Evolutionary conservation across 2,329 filamentous ascomycete species (phyloP).

Genomic region (Eutypella sp.): DNA sequence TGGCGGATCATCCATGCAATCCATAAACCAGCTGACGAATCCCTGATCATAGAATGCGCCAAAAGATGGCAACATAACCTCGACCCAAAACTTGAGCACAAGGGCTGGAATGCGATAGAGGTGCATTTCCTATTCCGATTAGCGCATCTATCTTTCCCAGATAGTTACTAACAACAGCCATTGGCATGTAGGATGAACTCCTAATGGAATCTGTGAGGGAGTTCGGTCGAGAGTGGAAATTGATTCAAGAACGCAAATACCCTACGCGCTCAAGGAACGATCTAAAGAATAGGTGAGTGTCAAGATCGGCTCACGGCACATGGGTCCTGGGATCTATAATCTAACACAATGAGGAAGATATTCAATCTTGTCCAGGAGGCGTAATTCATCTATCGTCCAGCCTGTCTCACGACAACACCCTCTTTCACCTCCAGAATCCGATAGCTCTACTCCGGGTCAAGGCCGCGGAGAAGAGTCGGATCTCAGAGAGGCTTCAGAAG

Average conservation of each 20-base stretch:
- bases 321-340: too few relatives aligned
- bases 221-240: slow-evolving; percentile 18
- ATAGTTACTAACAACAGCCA: too few relatives aligned
- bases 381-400: background rate
- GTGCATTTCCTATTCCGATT: slow-evolving; percentile 4
- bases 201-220: slow-evolving; percentile 12
- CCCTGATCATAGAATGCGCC: slow-evolving; percentile 33
- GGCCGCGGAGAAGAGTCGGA: background rate
- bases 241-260: slow-evolving; percentile 14
- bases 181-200: slow-evolving; percentile 15
- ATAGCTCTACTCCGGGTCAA: background rate
- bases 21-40: too few relatives aligned
- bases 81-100: slow-evolving; percentile 32
- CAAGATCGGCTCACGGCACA: too few relatives aligned
- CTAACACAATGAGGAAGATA: too few relatives aligned
- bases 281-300: slow-evolving; percentile 17
- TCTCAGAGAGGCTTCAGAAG: background rate
- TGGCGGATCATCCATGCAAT: background rate
- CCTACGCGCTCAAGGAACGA: slow-evolving; percentile 17
- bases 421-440: background rate
- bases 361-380: slow-evolving; percentile 4
- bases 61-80: slow-evolving; percentile 41
- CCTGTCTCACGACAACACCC: background rate
- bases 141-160: too few relatives aligned
- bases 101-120: slow-evolving; percentile 16